These are phyloP conservation scores for Strobilomyces dryophilus DNA, from an alignment of 768 basidiomycete species.

Conservation along the genomic window DNA sequence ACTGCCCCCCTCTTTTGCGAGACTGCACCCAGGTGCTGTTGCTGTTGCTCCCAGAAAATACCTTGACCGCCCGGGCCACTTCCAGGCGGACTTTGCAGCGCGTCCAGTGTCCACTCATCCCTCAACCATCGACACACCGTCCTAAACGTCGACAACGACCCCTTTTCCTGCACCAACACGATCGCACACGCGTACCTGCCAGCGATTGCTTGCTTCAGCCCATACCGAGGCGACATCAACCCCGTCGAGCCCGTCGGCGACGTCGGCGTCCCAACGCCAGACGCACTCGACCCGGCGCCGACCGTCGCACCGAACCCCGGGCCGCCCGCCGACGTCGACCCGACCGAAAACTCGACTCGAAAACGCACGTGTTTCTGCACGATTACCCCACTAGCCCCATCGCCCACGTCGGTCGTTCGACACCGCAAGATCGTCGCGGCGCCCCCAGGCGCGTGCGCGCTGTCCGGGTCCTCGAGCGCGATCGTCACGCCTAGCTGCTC, in stretches of 20 bases:
- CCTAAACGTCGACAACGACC: slow-evolving; percentile 84
- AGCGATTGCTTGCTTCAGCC: slow-evolving; percentile 22
- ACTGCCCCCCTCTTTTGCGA: slow-evolving; percentile 28
- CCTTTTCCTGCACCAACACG: slow-evolving; percentile 84
- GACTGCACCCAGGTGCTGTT: neutral
- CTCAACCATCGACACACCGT: slow-evolving; percentile 67
- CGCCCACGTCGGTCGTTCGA: slow-evolving; percentile 45
- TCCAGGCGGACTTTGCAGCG: slow-evolving; percentile 26
- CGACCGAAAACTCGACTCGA: slow-evolving; percentile 68
- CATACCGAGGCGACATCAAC: slow-evolving; percentile 26
- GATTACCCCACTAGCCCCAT: slow-evolving; percentile 34
- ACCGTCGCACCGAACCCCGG: slow-evolving; percentile 17
- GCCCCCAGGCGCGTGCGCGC: slow-evolving; percentile 28
- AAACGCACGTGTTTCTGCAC: slow-evolving; percentile 77
- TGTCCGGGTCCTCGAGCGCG: slow-evolving; percentile 47
- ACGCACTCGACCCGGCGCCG: slow-evolving; percentile 9
- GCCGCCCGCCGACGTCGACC: slow-evolving; percentile 17
- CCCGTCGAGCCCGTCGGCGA: slow-evolving; percentile 22
- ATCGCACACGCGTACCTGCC: slow-evolving; percentile 56
- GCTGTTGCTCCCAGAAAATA: slow-evolving; percentile 39
- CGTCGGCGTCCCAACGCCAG: neutral
- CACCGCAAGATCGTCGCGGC: slow-evolving; percentile 45
- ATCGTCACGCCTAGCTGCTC: slow-evolving; percentile 61
- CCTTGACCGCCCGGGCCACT: slow-evolving; percentile 29
- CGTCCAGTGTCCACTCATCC: slow-evolving; percentile 57